Percentiles rank a stretch among this genome's conserved stretches.
Evolutionary conservation across 495 filamentous ascomycete species (phyloP).

Genomic region (Chlorociboria aeruginascens): DNA sequence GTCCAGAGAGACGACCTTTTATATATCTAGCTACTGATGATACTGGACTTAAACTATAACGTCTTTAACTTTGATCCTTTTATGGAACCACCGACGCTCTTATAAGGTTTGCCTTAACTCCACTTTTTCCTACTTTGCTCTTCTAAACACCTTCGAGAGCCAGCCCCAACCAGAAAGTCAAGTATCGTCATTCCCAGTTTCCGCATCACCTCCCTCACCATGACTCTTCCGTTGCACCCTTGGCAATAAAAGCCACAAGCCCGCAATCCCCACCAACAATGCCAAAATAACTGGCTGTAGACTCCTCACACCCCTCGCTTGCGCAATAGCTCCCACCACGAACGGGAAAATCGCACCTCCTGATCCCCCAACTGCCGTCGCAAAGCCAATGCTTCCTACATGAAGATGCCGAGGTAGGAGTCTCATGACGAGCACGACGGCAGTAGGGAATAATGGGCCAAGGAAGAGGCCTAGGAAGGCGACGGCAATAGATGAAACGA

Average conservation of each 20-base stretch:
- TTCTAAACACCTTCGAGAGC: too few relatives aligned
- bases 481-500: conserved; percentile 61
- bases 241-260: conserved; percentile 8
- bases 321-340: conserved; percentile 62
- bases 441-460: conserved; percentile 71
- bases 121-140: too few relatives aligned
- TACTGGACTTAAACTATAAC: too few relatives aligned
- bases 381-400: conserved; percentile 71
- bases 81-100: too few relatives aligned
- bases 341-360: conserved; percentile 78
- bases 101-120: too few relatives aligned
- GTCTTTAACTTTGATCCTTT: too few relatives aligned
- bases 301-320: conserved; percentile 66
- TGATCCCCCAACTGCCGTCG: conserved; percentile 62
- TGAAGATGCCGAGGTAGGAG: conserved; percentile 65
- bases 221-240: not conserved
- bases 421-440: conserved; percentile 64
- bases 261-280: conserved; percentile 5
- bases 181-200: too few relatives aligned
- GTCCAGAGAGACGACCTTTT: too few relatives aligned
- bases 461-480: conserved; percentile 64
- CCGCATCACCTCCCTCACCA: not conserved
- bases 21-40: too few relatives aligned
- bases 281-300: conserved; percentile 16
- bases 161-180: too few relatives aligned